phyloP scores from a whole-genome alignment of 805 yeast species.

The Kuraishia capsulata region DNA sequence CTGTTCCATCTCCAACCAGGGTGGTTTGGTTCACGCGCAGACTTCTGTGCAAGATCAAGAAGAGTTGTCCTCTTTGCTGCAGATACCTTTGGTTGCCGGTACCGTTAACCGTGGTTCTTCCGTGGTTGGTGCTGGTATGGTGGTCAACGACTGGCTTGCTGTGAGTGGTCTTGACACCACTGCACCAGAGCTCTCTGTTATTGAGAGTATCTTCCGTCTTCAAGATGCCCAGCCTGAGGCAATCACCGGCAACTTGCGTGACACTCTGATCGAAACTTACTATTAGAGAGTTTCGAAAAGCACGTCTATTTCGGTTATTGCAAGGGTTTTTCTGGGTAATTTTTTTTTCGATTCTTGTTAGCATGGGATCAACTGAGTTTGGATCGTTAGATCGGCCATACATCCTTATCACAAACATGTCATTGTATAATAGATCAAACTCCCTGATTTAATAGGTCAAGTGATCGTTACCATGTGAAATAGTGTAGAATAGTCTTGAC shows the following conservation, averaged over 20 bases:
- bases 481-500: no score
- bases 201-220: conserved; percentile 90
- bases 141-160: conserved; percentile 96
- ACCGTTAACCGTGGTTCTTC: conserved; percentile 96
- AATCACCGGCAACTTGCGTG: conserved; percentile 78
- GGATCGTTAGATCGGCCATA: background rate
- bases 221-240: conserved; percentile 89
- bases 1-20: conserved; percentile 91
- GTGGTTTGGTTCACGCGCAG: conserved; percentile 97
- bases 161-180: conserved; percentile 97
- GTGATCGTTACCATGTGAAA: no score
- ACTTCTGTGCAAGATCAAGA: conserved; percentile 97
- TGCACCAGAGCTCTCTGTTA: conserved; percentile 95
- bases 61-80: conserved; percentile 89
- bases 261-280: conserved; percentile 87
- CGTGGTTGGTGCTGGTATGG: conserved; percentile 98
- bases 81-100: conserved; percentile 98
- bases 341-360: background rate
- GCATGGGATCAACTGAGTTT: background rate
- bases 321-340: background rate
- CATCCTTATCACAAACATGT: no score
- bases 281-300: conserved; percentile 37
- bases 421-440: no score
- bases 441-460: no score
- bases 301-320: background rate